phyloP scores from a whole-genome alignment of 1,284 basidiomycete genomes.

The Naganishia albida region DNA sequence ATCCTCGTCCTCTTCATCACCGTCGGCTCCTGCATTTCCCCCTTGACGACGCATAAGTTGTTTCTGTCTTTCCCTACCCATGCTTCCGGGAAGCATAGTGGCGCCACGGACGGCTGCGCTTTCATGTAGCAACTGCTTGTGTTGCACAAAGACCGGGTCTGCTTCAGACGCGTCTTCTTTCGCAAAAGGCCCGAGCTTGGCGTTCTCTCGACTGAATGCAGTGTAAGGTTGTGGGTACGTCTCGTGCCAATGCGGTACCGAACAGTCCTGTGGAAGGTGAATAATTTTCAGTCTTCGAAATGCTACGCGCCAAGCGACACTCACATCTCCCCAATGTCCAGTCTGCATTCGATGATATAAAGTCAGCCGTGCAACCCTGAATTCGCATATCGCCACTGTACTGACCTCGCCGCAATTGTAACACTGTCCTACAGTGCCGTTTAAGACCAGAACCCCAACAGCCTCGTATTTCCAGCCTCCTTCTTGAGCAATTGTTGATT shows the following conservation, averaged over 20 bases:
- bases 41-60: constrained; percentile 16
- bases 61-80: constrained; percentile 24
- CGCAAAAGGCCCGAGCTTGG: constrained; percentile 2
- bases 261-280: constrained; percentile 3
- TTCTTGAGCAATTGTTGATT: constrained; percentile 11
- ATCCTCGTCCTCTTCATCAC: constrained; percentile 20
- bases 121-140: constrained; percentile 12
- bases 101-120: constrained; percentile 4
- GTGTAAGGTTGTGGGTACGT: background rate
- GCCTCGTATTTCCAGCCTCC: constrained; percentile 27
- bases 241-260: constrained; percentile 2
- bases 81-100: constrained; percentile 19
- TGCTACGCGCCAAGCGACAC: background rate
- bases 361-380: background rate
- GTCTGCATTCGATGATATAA: background rate
- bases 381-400: background rate
- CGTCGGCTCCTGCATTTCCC: background rate
- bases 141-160: constrained; percentile 20
- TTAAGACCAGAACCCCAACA: constrained; percentile 6
- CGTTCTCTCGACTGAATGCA: constrained; percentile 13
- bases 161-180: background rate
- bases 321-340: constrained; percentile 27
- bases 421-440: constrained; percentile 10
- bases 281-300: background rate
- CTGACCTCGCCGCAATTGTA: constrained; percentile 19